Evolutionary conservation across 1,284 basidiomycete species (phyloP).

Genomic region (Moniliella sp.): DNA sequence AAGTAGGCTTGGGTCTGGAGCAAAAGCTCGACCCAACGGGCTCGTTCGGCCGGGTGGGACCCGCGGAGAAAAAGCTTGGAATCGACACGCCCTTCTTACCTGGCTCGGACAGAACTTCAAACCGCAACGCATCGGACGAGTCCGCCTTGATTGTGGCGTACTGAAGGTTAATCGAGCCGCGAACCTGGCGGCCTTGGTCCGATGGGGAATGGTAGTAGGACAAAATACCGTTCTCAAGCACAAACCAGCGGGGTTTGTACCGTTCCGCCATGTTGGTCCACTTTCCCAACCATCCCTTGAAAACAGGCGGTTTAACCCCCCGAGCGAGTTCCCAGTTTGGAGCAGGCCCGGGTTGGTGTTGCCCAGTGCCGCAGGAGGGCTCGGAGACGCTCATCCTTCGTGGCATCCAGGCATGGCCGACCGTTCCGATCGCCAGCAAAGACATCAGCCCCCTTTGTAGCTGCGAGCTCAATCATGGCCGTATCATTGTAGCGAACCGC

Average conservation of each 20-base stretch:
- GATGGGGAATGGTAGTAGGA: conserved; percentile 63
- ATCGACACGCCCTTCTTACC: conserved; percentile 37
- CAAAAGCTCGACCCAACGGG: conserved; percentile 27
- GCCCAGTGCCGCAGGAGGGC: conserved; percentile 55
- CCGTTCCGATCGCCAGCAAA: conserved; percentile 64
- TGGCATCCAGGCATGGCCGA: conserved; percentile 50
- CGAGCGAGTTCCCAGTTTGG: conserved; percentile 38
- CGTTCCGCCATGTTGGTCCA: conserved; percentile 82
- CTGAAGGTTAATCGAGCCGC: conserved; percentile 72
- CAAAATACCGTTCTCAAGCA: conserved; percentile 61
- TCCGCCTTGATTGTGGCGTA: conserved; percentile 41
- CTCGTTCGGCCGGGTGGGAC: conserved; percentile 39
- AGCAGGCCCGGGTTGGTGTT: conserved; percentile 12
- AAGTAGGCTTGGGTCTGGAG: conserved; percentile 21
- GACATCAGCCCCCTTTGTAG: conserved; percentile 68
- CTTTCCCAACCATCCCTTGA: conserved; percentile 43
- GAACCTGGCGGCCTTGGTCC: conserved; percentile 63
- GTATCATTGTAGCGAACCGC: conserved; percentile 64
- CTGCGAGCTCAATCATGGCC: conserved; percentile 56
- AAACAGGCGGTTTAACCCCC: conserved; percentile 12
- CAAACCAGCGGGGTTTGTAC: conserved; percentile 82
- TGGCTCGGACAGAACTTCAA: conserved; percentile 51
- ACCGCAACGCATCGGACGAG: conserved; percentile 46
- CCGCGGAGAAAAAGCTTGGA: conserved; percentile 79
- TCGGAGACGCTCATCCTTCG: conserved; percentile 52